Conservation (phyloP, 192 early-diverging fungal species). For the Backusella parvicylindrica region DNA sequence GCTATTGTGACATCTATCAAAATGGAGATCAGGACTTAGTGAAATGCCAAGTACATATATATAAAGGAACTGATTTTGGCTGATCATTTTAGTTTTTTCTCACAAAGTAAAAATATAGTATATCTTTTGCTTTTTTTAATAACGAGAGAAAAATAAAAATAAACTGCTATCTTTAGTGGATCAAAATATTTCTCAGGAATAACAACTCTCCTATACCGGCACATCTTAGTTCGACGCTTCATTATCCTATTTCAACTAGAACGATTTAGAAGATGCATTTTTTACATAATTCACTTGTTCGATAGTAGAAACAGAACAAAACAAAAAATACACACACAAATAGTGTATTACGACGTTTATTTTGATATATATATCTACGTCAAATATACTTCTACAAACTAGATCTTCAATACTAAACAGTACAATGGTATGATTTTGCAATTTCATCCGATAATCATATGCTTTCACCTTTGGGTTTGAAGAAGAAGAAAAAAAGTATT, state of each 20-base stretch:
- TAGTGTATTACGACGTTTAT: background rate
- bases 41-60: background rate
- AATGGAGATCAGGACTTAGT: background rate
- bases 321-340: background rate
- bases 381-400: too few species aligned
- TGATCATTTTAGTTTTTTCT: slow-evolving; percentile 1
- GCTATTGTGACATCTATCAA: background rate
- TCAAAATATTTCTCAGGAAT: too few species aligned
- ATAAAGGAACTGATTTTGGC: background rate
- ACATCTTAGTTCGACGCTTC: too few species aligned
- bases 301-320: background rate
- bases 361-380: background rate
- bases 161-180: background rate
- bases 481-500: too few species aligned
- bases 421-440: too few species aligned
- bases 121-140: background rate
- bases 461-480: too few species aligned
- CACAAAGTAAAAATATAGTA: background rate
- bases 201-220: too few species aligned
- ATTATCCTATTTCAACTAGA: too few species aligned
- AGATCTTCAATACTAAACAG: background rate
- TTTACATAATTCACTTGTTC: background rate
- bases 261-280: too few species aligned
- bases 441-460: too few species aligned
- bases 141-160: background rate